Evolutionary conservation across 1,284 basidiomycete genomes (phyloP).

Genomic region (Cystobasidium pallidum): DNA sequence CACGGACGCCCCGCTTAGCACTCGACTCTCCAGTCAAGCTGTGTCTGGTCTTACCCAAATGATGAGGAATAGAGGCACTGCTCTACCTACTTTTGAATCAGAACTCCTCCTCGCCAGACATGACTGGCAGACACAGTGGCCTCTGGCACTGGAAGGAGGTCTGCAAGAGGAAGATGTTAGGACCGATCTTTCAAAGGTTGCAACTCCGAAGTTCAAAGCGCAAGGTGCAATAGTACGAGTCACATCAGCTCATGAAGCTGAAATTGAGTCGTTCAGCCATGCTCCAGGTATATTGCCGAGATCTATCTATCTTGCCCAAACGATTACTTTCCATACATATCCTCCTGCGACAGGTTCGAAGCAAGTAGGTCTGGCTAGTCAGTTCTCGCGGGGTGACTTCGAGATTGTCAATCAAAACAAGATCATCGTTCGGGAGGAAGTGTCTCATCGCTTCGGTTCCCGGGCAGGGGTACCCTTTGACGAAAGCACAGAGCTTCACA

Average conservation of each 20-base stretch:
- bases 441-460: slow-evolving; percentile 20
- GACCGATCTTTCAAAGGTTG: slow-evolving; percentile 5
- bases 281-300: slow-evolving; percentile 67
- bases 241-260: slow-evolving; percentile 66
- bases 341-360: background rate
- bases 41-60: slow-evolving; percentile 39
- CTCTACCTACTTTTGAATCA: slow-evolving; percentile 30
- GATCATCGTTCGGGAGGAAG: slow-evolving; percentile 33
- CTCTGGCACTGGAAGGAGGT: slow-evolving; percentile 1
- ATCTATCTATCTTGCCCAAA: slow-evolving; percentile 76
- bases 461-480: slow-evolving; percentile 5
- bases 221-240: background rate
- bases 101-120: slow-evolving; percentile 23
- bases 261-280: slow-evolving; percentile 71
- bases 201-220: background rate
- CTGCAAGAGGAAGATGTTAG: slow-evolving; percentile 1
- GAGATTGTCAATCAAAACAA: background rate
- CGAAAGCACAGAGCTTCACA: slow-evolving; percentile 30
- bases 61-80: slow-evolving; percentile 31
- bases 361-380: background rate
- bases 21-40: slow-evolving; percentile 26
- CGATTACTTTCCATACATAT: slow-evolving; percentile 67
- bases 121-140: slow-evolving; percentile 25
- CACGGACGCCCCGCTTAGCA: slow-evolving; percentile 25
- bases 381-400: slow-evolving; percentile 24